A percentile compares a stretch with the other conserved stretches of the same genome.
Conservation (phyloP, 306 rosid genomes). For the Vigna mungo region DNA sequence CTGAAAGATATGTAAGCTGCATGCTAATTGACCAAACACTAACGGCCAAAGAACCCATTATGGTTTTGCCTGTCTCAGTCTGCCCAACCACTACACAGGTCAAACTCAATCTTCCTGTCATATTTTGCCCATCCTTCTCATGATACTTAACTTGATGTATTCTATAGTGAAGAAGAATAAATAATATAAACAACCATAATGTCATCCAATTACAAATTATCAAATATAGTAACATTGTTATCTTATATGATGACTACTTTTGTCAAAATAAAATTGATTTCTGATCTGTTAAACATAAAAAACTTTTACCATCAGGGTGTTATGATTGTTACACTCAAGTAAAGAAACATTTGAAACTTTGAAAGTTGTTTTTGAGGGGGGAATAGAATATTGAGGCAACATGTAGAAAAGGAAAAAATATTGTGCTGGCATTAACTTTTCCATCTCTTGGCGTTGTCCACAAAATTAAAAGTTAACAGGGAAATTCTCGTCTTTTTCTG, state of each 20-base stretch:
- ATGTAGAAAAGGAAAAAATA: constrained; percentile 18
- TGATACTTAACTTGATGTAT: constrained; percentile 24
- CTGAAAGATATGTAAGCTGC: constrained; percentile 36
- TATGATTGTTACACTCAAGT: background rate
- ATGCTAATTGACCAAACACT: constrained; percentile 13
- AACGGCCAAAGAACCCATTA: constrained; percentile 1
- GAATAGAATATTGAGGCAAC: constrained; percentile 35
- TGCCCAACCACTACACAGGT: background rate
- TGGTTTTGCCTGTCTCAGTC: constrained; percentile 28
- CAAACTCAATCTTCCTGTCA: constrained; percentile 41
- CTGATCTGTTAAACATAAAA: background rate
- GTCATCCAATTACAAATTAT: background rate
- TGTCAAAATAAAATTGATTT: background rate
- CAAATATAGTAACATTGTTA: background rate
- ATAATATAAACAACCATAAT: background rate
- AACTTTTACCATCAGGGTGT: background rate
- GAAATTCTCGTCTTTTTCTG: constrained; percentile 53
- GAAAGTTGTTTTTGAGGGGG: background rate
- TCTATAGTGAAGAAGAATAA: constrained; percentile 4
- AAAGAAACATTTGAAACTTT: constrained; percentile 15
- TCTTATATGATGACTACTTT: background rate
- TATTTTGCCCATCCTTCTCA: constrained; percentile 26
- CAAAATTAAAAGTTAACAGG: constrained; percentile 45
- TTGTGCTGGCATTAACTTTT: constrained; percentile 42
- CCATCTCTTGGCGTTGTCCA: constrained; percentile 49